Evolutionary conservation across 805 yeast species (phyloP).

Genomic region (Yamadazyma sp.): DNA sequence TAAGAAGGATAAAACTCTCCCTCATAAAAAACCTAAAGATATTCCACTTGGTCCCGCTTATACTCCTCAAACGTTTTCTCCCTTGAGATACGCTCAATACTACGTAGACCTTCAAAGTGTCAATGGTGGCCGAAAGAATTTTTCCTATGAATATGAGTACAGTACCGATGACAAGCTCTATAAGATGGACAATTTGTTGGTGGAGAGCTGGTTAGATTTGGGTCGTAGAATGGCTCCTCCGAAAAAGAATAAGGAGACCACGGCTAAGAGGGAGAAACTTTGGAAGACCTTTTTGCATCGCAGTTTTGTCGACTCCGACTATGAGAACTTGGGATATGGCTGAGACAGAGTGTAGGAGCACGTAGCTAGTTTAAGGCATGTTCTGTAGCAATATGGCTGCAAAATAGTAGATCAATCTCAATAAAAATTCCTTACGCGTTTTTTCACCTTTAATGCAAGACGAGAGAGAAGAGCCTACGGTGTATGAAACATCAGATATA

Average conservation of each 20-base stretch:
- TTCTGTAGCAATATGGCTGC: no score
- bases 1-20: slow-evolving; percentile 60
- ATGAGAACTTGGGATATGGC: slow-evolving; percentile 52
- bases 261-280: slow-evolving; percentile 31
- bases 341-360: slow-evolving; percentile 14
- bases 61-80: slow-evolving; percentile 67
- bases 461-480: slow-evolving; percentile 30
- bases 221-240: slow-evolving; percentile 56
- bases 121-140: slow-evolving; percentile 45
- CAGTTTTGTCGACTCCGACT: slow-evolving; percentile 65
- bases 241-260: slow-evolving; percentile 16
- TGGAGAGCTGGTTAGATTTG: slow-evolving; percentile 58
- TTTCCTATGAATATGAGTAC: slow-evolving; percentile 66
- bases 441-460: no score
- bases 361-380: no score
- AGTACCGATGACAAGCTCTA: slow-evolving; percentile 62
- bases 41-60: slow-evolving; percentile 75
- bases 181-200: slow-evolving; percentile 54
- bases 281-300: slow-evolving; percentile 60
- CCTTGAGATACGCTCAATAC: slow-evolving; percentile 70
- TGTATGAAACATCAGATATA: slow-evolving; percentile 49
- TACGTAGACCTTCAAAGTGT: slow-evolving; percentile 59
- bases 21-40: slow-evolving; percentile 53
- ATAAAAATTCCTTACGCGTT: no score
- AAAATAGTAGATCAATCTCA: no score